phyloP scores from a whole-genome alignment of 768 basidiomycete genomes.

The Tylopilus vinaceipallidus region DNA sequence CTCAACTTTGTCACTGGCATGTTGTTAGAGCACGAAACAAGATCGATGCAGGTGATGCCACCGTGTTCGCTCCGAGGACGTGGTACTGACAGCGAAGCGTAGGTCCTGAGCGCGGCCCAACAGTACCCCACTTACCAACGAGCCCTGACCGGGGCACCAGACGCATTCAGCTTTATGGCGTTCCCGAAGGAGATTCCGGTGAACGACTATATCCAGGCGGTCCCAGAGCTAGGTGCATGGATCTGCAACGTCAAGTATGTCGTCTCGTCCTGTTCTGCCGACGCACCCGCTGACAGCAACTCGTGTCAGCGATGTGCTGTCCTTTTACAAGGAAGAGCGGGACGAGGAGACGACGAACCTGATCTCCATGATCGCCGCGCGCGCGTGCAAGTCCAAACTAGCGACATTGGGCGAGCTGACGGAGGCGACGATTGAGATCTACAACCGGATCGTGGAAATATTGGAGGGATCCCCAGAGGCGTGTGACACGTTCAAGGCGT shows the following conservation, averaged over 20 bases:
- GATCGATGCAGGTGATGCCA: neutral
- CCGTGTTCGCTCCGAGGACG: neutral
- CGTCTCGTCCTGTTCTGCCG: neutral
- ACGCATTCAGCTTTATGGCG: neutral
- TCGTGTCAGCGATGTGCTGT: neutral
- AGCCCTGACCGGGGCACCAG: neutral
- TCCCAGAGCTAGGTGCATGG: neutral
- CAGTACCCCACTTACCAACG: neutral
- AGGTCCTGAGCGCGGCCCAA: neutral
- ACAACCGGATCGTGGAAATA: neutral
- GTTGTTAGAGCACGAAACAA: neutral
- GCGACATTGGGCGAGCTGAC: neutral
- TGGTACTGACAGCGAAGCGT: neutral
- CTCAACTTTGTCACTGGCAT: neutral
- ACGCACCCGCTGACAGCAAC: too few relatives aligned
- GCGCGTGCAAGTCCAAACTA: neutral
- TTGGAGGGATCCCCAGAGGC: neutral
- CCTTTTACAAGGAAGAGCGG: neutral
- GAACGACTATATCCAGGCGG: neutral
- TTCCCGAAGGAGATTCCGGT: neutral
- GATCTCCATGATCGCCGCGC: neutral
- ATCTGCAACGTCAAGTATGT: neutral
- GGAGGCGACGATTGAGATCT: neutral
- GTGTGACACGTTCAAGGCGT: neutral
- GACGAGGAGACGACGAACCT: neutral